phyloP scores from a whole-genome alignment of 768 basidiomycete species.

The Cystofilobasidium ferigula region DNA sequence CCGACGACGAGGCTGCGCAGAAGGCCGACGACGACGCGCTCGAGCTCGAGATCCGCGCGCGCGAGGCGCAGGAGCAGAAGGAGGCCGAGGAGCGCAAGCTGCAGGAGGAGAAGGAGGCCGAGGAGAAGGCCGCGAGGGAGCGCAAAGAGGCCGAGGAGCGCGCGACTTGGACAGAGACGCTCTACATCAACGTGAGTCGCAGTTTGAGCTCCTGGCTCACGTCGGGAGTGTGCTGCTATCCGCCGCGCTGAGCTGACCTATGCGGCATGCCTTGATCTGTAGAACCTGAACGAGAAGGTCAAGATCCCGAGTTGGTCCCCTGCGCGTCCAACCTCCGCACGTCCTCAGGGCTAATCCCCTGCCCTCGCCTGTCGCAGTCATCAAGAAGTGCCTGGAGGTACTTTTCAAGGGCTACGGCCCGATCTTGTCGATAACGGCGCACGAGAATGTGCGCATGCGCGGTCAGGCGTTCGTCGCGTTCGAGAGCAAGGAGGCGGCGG shows the following conservation, averaged over 20 bases:
- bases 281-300: conserved; percentile 91
- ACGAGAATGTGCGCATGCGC: conserved; percentile 88
- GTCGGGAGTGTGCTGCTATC: no score
- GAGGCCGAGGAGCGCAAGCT: conserved; percentile 14
- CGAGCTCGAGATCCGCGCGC: conserved; percentile 8
- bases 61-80: conserved; percentile 7
- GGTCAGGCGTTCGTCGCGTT: conserved; percentile 98
- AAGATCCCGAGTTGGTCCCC: conserved; percentile 44
- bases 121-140: conserved; percentile 11
- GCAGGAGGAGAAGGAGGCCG: conserved; percentile 17
- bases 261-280: background rate
- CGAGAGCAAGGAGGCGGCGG: conserved; percentile 64
- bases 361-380: conserved; percentile 44
- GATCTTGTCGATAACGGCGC: conserved; percentile 89
- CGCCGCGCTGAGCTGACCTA: background rate
- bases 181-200: conserved; percentile 55
- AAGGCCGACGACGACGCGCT: background rate
- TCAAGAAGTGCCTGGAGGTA: conserved; percentile 74
- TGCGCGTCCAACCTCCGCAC: background rate
- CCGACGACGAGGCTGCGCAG: background rate
- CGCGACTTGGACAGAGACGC: conserved; percentile 56
- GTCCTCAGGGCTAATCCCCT: background rate
- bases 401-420: conserved; percentile 90
- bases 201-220: background rate
- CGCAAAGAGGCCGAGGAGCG: conserved; percentile 29